Evolutionary conservation across 1,284 basidiomycete species (phyloP).

Genomic region (Schizophyllum amplum): DNA sequence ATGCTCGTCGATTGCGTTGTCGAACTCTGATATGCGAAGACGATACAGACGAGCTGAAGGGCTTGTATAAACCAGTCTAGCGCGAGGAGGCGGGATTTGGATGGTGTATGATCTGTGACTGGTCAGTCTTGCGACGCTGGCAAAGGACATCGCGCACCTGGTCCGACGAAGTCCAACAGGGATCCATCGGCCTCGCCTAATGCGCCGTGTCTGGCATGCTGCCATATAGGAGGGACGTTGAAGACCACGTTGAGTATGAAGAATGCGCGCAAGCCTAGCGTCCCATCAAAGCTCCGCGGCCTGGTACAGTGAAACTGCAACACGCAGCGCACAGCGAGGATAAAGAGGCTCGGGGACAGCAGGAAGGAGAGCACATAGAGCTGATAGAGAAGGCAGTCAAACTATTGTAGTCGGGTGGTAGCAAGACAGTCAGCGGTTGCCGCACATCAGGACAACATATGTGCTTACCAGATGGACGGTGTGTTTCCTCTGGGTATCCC

Average conservation of each 20-base stretch:
- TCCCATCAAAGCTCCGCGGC: slow-evolving; percentile 54
- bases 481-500: slow-evolving; percentile 69
- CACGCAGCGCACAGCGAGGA: slow-evolving; percentile 44
- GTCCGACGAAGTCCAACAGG: slow-evolving; percentile 69
- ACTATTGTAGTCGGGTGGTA: slow-evolving; percentile 32
- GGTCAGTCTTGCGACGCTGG: slow-evolving; percentile 9
- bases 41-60: slow-evolving; percentile 54
- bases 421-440: no score
- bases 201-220: slow-evolving; percentile 41
- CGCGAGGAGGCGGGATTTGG: slow-evolving; percentile 50
- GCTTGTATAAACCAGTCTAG: slow-evolving; percentile 60
- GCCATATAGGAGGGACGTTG: slow-evolving; percentile 32
- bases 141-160: slow-evolving; percentile 39
- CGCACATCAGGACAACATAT: neutral
- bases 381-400: slow-evolving; percentile 64
- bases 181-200: slow-evolving; percentile 45
- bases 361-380: slow-evolving; percentile 68
- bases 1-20: slow-evolving; percentile 21
- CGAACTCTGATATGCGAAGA: slow-evolving; percentile 58
- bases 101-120: slow-evolving; percentile 45
- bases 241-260: slow-evolving; percentile 51
- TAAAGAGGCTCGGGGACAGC: slow-evolving; percentile 56
- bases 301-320: slow-evolving; percentile 58
- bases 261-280: slow-evolving; percentile 56
- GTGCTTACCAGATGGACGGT: slow-evolving; percentile 60